Percentiles rank a stretch among this genome's conserved stretches.
phyloP scores from a whole-genome alignment of 202 grass and related monocot genomes.

The Saccharum hybrid region DNA sequence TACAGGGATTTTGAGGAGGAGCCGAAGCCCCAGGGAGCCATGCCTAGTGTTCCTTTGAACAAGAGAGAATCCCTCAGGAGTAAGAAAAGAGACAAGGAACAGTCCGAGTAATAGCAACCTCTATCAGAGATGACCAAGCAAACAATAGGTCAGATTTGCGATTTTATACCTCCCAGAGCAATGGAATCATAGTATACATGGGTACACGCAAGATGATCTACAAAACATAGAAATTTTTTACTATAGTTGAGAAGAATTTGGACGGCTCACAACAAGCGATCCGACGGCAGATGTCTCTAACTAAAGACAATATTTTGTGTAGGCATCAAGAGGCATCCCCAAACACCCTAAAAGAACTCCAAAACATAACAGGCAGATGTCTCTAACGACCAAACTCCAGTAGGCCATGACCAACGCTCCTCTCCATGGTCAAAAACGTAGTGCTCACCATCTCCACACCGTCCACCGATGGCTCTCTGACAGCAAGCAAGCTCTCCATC shows the following conservation, averaged over 20 bases:
- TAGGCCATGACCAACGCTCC: background rate
- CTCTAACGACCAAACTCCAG: background rate
- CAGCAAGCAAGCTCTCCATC: slow-evolving; percentile 40
- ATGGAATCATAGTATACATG: background rate
- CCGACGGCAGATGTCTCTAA: no score
- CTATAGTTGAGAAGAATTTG: no score
- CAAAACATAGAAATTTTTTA: no score
- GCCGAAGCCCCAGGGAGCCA: no score
- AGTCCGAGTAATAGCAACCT: background rate
- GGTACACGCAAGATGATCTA: background rate
- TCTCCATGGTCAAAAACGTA: background rate
- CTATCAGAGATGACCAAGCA: background rate
- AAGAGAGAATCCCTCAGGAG: background rate
- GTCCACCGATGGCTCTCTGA: background rate
- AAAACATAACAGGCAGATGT: no score
- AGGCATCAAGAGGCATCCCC: no score
- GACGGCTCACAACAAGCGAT: no score
- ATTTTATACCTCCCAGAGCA: background rate
- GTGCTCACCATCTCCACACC: slow-evolving; percentile 5
- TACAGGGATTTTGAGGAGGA: no score
- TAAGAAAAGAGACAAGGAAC: background rate
- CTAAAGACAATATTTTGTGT: no score
- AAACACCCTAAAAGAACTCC: no score
- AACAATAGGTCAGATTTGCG: background rate
- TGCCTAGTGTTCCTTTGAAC: background rate